A percentile compares a stretch with the other conserved stretches of the same genome.
These are phyloP conservation scores for Salix dunnii DNA, from an alignment of 345 rosid species.

Conservation along the genomic window DNA sequence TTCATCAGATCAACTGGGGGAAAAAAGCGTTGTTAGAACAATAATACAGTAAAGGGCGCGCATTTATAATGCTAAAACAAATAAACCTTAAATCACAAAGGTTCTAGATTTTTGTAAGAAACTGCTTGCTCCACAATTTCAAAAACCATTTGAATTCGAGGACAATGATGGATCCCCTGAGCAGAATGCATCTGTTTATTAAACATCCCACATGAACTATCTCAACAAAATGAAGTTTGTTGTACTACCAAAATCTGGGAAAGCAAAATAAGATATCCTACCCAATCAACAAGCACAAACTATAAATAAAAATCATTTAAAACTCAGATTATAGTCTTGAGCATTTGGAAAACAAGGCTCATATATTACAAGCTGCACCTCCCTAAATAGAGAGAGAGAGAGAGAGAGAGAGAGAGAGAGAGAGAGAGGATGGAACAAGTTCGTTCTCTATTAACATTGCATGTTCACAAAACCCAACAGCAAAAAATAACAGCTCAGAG, in stretches of 20 bases:
- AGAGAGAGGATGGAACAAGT: neutral
- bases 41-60: neutral
- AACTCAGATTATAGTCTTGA: neutral
- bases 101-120: neutral
- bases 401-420: neutral
- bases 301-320: neutral
- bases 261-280: neutral
- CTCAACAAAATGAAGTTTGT: no score
- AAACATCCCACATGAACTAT: neutral
- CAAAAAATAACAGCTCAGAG: no score
- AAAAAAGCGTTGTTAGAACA: neutral
- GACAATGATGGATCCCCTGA: neutral
- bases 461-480: neutral
- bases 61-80: neutral
- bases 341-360: neutral
- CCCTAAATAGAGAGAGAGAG: no score
- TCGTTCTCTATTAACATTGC: neutral
- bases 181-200: neutral
- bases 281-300: neutral
- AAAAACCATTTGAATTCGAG: neutral
- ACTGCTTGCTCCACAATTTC: neutral
- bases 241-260: no score
- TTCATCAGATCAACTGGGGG: slow-evolving; percentile 71
- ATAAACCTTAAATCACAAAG: neutral
- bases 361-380: neutral